Evolutionary conservation across 202 grass and related monocot genomes (phyloP), one percentile per base, ranked within the genome.

Genomic region (Panicum virgatum): DNA sequence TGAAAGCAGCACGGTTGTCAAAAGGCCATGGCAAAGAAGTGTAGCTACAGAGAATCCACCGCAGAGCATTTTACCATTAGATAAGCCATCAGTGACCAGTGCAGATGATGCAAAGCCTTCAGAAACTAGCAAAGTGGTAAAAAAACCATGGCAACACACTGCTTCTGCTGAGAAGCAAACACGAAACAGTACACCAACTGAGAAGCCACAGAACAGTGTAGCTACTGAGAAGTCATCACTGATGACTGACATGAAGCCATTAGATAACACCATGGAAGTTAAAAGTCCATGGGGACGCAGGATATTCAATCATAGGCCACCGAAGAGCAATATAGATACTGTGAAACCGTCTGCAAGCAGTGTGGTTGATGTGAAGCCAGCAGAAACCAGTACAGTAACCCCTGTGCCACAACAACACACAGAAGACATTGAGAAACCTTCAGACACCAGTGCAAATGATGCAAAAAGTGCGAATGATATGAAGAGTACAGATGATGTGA

Each of bases 121-220:
- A 83, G 88, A 84, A 87, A 84, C 38, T 19, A 56, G 80, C 80
- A 70, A 84, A 70, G 56, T 69, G 62, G 23, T 36, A 0, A 80
- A 79, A 75, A 90, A 75, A 69, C 54, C 88, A 80, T 90, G 84
- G 88, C 88, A 90, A 76, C 75, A 7, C 44, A 9, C 8, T 75
- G 70, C 51, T 56, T 46, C 56, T 65, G 70, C 84, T 79, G 88
- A 83, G 75, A 80, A 67, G 62, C 84, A 83, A 62, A 75, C 47
- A 46, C 79, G 80, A 56, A 90, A 47, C 29, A 90, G 80, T 51
- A 43, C 42, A 36, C 29, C 43, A 38, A 44, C 79, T 80, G 88
- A 83, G 75, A 75, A 73, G 52, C 65, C 42, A 64, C 62, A 85
- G 38, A 81, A 70, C 40, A 89, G 46, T 77, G 77, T 72, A 34